Conservation (phyloP, 441 rosid genomes). For the Iberis amara region DNA sequence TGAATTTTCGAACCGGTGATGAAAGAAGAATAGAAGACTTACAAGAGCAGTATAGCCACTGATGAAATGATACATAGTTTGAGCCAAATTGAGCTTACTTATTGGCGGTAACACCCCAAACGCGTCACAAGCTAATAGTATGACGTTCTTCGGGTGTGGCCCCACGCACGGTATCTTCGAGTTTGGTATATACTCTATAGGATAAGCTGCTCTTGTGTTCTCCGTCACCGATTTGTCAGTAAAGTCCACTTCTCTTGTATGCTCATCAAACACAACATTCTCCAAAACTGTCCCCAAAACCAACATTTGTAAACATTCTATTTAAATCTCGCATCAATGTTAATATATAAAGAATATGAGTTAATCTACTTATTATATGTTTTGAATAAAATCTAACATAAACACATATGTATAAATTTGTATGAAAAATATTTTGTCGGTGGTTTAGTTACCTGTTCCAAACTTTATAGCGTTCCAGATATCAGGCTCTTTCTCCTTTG, state of each 20-base stretch:
- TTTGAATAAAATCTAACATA: no score
- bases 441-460: slow-evolving; percentile 86
- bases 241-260: slow-evolving; percentile 70
- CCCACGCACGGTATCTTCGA: slow-evolving; percentile 88
- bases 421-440: no score
- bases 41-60: slow-evolving; percentile 87
- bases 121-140: slow-evolving; percentile 82
- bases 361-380: no score
- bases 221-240: slow-evolving; percentile 71
- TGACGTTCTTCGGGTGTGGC: slow-evolving; percentile 81
- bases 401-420: no score
- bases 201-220: slow-evolving; percentile 89
- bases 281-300: slow-evolving; percentile 47
- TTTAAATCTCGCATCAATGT: no score
- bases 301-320: not conserved
- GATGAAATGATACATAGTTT: slow-evolving; percentile 92
- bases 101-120: slow-evolving; percentile 90
- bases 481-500: slow-evolving; percentile 83
- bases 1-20: no score
- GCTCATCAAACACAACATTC: slow-evolving; percentile 85
- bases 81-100: slow-evolving; percentile 75
- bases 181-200: slow-evolving; percentile 81
- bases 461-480: slow-evolving; percentile 90
- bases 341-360: no score
- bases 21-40: slow-evolving; percentile 8